Conservation (phyloP, 768 basidiomycete species). For the Termitomyces sp. region DNA sequence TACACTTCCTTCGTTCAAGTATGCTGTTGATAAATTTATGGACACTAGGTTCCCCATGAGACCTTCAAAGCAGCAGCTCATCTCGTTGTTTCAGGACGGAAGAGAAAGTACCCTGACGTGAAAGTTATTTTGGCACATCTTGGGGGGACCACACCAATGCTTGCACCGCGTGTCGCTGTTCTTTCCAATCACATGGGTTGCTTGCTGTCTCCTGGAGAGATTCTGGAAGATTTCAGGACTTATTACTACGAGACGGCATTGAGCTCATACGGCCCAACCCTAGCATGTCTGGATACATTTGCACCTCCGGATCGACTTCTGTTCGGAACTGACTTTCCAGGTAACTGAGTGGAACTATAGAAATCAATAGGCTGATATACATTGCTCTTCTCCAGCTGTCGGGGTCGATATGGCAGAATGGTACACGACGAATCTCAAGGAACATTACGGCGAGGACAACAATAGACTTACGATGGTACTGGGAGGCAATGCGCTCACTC, state of each 20-base stretch:
- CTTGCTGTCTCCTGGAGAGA: conserved; percentile 53
- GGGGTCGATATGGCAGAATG: conserved; percentile 49
- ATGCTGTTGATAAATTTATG: neutral
- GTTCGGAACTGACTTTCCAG: conserved; percentile 77
- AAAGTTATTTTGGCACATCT: conserved; percentile 70
- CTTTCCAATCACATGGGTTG: conserved; percentile 71
- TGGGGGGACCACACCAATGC: conserved; percentile 62
- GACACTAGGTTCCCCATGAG: conserved; percentile 65
- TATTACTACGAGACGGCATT: conserved; percentile 78
- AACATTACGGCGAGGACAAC: conserved; percentile 37
- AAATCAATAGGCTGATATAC: neutral
- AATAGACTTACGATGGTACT: conserved; percentile 38
- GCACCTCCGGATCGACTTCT: conserved; percentile 47
- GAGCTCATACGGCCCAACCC: conserved; percentile 47
- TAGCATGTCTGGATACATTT: conserved; percentile 47
- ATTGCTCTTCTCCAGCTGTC: conserved; percentile 40
- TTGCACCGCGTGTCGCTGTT: conserved; percentile 65
- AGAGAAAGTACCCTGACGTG: conserved; percentile 53
- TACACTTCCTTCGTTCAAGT: neutral
- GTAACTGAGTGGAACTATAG: conserved; percentile 26
- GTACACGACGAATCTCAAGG: conserved; percentile 52
- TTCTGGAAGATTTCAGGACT: conserved; percentile 59
- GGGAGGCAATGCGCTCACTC: conserved; percentile 42
- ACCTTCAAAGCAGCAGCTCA: conserved; percentile 80
- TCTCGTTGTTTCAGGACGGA: conserved; percentile 65